Percentiles rank a stretch among this genome's conserved stretches.
Evolutionary conservation across 1,284 basidiomycete genomes (phyloP).

Genomic region (Leccinum angustisporum): DNA sequence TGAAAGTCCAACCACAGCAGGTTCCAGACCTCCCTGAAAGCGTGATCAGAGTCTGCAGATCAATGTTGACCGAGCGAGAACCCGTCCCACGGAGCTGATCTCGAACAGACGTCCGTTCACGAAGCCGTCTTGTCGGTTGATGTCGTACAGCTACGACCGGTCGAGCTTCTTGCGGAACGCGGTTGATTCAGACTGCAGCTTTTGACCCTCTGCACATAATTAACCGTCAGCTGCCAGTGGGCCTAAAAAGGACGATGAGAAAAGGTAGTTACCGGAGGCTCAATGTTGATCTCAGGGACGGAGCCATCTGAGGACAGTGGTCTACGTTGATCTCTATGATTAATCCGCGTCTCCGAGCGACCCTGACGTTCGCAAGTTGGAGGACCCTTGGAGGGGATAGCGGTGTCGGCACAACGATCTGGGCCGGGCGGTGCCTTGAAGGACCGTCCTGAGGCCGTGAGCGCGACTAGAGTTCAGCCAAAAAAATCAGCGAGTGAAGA

Average conservation of each 20-base stretch:
- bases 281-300: slow-evolving; percentile 34
- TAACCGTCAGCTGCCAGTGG: slow-evolving; percentile 14
- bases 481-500: slow-evolving; percentile 5
- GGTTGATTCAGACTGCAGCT: too few species aligned
- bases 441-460: slow-evolving; percentile 5
- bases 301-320: slow-evolving; percentile 34
- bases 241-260: slow-evolving; percentile 6
- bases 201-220: too few species aligned
- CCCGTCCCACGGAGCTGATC: too few species aligned
- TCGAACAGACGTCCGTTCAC: too few species aligned
- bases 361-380: slow-evolving; percentile 32
- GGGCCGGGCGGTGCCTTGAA: slow-evolving; percentile 20
- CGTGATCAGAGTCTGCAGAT: too few species aligned
- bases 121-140: too few species aligned
- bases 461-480: slow-evolving; percentile 18
- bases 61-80: too few species aligned
- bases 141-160: too few species aligned
- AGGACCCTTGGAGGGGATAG: slow-evolving; percentile 27
- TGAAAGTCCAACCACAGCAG: too few species aligned
- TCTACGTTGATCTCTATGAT: slow-evolving; percentile 25
- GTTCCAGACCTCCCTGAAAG: too few species aligned
- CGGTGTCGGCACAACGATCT: slow-evolving; percentile 29
- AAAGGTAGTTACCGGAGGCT: slow-evolving; percentile 30
- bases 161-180: too few species aligned
- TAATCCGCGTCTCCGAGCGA: slow-evolving; percentile 22